Evolutionary conservation across 2,329 filamentous ascomycete genomes (phyloP).

Genomic region (Diaporthe helianthi): DNA sequence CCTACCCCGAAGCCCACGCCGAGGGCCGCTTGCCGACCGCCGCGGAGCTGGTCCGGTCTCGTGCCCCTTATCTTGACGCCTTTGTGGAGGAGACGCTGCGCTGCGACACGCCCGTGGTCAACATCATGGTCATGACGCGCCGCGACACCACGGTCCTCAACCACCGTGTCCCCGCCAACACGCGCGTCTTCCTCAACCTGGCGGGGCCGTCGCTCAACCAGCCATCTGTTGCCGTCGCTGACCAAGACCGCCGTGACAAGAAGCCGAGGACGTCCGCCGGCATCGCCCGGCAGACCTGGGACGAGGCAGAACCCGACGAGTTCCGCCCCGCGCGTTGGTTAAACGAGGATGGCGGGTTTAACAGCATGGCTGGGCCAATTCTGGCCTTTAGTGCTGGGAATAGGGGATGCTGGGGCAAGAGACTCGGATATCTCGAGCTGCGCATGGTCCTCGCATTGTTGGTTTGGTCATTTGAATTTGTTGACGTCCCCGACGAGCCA

Average conservation of each 20-base stretch:
- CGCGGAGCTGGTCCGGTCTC: no score
- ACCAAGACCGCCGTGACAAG: neutral
- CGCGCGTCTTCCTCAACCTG: neutral
- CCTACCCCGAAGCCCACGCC: no score
- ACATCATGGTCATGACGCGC: no score
- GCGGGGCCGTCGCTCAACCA: neutral
- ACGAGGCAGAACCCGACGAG: neutral
- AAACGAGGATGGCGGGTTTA: neutral
- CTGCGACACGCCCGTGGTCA: no score
- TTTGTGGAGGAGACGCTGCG: no score
- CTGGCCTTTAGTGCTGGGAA: neutral
- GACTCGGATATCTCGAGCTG: neutral
- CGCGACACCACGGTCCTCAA: neutral
- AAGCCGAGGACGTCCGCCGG: neutral
- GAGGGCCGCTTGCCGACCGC: no score
- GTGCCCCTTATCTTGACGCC: no score
- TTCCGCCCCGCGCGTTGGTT: neutral
- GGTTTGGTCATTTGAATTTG: neutral
- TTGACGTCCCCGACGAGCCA: neutral
- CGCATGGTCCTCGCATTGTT: neutral
- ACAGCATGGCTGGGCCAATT: neutral
- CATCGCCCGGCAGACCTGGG: neutral
- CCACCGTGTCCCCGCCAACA: neutral
- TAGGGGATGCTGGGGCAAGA: neutral
- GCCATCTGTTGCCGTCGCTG: neutral